Evolutionary conservation across 352 stramenopile genomes (phyloP).

Genomic region (Plasmopara viticola): DNA sequence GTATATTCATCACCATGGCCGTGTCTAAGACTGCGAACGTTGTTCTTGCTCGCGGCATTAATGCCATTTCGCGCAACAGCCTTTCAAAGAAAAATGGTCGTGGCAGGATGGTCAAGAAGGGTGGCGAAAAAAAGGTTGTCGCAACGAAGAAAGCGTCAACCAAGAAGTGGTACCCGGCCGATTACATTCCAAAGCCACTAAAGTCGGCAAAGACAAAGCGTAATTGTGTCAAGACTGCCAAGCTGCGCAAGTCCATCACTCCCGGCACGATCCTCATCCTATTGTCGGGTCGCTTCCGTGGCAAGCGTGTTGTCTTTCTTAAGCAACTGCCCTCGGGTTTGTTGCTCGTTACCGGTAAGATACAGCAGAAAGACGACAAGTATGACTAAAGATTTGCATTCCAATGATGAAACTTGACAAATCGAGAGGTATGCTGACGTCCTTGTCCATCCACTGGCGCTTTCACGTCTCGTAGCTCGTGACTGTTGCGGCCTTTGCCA

Average conservation of each 20-base stretch:
- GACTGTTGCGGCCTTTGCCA: not conserved
- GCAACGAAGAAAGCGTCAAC: slow-evolving; percentile 35
- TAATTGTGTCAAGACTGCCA: slow-evolving; percentile 84
- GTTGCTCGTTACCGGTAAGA: slow-evolving; percentile 92
- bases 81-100: slow-evolving; percentile 55
- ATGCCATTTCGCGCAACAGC: slow-evolving; percentile 67
- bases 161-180: slow-evolving; percentile 73
- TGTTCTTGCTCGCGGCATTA: slow-evolving; percentile 69
- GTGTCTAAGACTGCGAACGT: slow-evolving; percentile 50
- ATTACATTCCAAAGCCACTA: slow-evolving; percentile 59
- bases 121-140: slow-evolving; percentile 53
- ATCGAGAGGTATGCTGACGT: slow-evolving; percentile 34
- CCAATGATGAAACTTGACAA: slow-evolving; percentile 72
- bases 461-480: slow-evolving; percentile 1
- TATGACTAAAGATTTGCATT: too few relatives aligned
- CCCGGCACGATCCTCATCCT: slow-evolving; percentile 97
- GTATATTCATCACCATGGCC: slow-evolving; percentile 55
- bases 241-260: slow-evolving; percentile 94
- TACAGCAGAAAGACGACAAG: not conserved
- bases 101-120: slow-evolving; percentile 57
- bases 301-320: slow-evolving; percentile 97
- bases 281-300: slow-evolving; percentile 94
- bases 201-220: slow-evolving; percentile 62
- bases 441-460: slow-evolving; percentile 4
- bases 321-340: slow-evolving; percentile 96